Conservation (phyloP, 441 rosid species). For the Oxalis stricta region DNA sequence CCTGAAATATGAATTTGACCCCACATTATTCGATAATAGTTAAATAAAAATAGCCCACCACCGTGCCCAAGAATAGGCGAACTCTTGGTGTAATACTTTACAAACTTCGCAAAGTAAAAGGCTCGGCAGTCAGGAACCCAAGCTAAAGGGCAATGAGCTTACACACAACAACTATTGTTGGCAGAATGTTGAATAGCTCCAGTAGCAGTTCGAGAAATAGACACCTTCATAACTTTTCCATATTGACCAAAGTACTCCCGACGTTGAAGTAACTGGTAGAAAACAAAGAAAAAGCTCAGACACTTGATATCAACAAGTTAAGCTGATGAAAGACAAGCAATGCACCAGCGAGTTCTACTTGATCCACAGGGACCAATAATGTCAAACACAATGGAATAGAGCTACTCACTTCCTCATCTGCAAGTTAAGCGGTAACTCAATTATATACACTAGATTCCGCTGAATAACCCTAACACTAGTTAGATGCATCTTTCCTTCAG, state of each 20-base stretch:
- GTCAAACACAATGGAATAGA: neutral
- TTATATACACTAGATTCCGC: slow-evolving; percentile 44
- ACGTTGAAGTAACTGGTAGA: slow-evolving; percentile 31
- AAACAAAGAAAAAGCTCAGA: neutral
- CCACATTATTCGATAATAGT: neutral
- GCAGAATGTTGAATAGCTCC: slow-evolving; percentile 51
- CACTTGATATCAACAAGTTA: neutral
- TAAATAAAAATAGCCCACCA: neutral
- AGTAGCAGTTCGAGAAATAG: slow-evolving; percentile 46
- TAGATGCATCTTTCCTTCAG: slow-evolving; percentile 43
- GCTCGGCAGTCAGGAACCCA: too few relatives aligned
- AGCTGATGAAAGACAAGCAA: neutral
- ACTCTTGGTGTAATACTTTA: neutral
- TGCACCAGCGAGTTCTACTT: neutral
- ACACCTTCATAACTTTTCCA: slow-evolving; percentile 61
- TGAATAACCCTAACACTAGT: slow-evolving; percentile 36
- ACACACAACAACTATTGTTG: slow-evolving; percentile 59
- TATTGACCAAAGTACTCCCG: slow-evolving; percentile 55
- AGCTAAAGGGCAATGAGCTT: slow-evolving; percentile 11
- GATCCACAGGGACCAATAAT: neutral
- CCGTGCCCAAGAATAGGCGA: neutral
- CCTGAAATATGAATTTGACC: slow-evolving; percentile 11
- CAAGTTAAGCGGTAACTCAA: slow-evolving; percentile 48
- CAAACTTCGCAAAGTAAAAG: neutral
- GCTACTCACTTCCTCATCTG: slow-evolving; percentile 37